Conservation (phyloP, 371 early-diverging fungal genomes). For the Rhizopus arrhizus region DNA sequence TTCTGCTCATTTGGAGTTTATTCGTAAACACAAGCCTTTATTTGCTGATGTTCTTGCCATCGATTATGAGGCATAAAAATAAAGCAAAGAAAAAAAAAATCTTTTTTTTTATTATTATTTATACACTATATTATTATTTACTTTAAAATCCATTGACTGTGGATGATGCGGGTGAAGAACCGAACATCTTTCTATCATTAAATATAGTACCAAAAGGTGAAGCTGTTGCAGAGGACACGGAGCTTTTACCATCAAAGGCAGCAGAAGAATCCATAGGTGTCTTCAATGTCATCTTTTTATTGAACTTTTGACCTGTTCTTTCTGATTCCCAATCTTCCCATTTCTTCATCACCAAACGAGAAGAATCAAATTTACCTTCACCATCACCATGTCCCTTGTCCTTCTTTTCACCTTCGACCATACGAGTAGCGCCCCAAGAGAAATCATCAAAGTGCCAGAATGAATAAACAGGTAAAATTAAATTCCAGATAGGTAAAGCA, state of each 20-base stretch:
- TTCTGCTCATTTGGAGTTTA: conserved; percentile 38
- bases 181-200: conserved; percentile 54
- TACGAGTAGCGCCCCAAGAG: conserved; percentile 85
- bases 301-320: conserved; percentile 51
- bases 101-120: conserved; percentile 8
- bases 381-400: conserved; percentile 64
- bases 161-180: conserved; percentile 34
- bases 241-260: conserved; percentile 30
- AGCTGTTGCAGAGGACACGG: conserved; percentile 34
- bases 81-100: neutral
- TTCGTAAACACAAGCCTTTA: conserved; percentile 34
- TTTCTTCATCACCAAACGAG: conserved; percentile 63
- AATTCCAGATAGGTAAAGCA: conserved; percentile 95
- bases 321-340: conserved; percentile 79
- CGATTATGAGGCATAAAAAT: conserved; percentile 42
- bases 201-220: conserved; percentile 46
- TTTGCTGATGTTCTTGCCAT: conserved; percentile 48
- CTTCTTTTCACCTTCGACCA: conserved; percentile 64
- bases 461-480: conserved; percentile 87
- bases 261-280: conserved; percentile 34
- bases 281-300: conserved; percentile 31
- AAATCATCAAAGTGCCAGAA: conserved; percentile 97
- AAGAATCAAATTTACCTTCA: conserved; percentile 73
- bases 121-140: neutral
- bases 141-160: conserved; percentile 2